phyloP scores from a whole-genome alignment of 2,329 filamentous ascomycete species.

The Coniochaeta prunicola region DNA sequence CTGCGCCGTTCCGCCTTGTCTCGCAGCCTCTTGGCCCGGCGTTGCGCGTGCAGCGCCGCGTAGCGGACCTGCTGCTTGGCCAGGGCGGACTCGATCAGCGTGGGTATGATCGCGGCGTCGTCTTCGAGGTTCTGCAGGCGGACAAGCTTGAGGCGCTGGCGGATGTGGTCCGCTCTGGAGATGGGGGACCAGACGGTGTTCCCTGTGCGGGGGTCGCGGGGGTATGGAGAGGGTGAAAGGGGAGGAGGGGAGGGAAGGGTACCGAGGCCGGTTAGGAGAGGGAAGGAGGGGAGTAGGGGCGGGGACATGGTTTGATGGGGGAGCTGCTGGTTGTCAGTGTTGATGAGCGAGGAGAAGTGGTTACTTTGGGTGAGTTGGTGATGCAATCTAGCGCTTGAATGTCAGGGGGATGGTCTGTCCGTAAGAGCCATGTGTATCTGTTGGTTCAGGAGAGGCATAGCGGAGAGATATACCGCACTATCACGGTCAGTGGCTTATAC shows the following conservation, averaged over 20 bases:
- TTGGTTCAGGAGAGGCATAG: background rate
- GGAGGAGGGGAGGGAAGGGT: background rate
- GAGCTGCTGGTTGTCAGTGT: background rate
- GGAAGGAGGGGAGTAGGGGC: background rate
- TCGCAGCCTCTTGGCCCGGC: background rate
- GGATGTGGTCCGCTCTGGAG: background rate
- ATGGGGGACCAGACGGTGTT: background rate
- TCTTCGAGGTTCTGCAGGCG: background rate
- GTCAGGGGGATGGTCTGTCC: background rate
- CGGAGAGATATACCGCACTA: no score
- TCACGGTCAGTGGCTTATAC: no score
- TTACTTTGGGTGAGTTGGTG: background rate
- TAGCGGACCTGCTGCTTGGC: background rate
- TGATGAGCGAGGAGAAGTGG: background rate
- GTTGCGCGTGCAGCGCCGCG: background rate
- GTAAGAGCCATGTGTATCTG: no score
- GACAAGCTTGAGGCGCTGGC: conserved; percentile 1
- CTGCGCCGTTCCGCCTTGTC: background rate
- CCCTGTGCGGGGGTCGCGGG: background rate
- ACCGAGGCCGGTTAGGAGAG: background rate
- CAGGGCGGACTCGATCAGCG: background rate
- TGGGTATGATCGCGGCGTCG: background rate
- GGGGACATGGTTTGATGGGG: background rate
- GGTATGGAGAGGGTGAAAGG: background rate
- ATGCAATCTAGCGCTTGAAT: background rate